Conservation (phyloP, 257 asterid species). For the Capsicum pubescens region DNA sequence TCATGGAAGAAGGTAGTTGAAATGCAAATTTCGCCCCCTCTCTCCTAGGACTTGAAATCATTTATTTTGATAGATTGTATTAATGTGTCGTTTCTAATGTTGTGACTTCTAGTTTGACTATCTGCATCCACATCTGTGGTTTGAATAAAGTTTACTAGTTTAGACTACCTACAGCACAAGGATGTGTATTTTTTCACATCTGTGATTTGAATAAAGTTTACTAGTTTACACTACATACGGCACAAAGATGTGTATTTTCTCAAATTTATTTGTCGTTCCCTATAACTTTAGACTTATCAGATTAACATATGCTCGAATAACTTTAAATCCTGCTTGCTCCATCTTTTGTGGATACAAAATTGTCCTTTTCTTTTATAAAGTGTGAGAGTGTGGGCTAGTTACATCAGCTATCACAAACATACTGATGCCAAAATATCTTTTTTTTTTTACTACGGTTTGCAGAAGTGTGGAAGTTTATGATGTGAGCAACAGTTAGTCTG, state of each 20-base stretch:
- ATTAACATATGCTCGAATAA: neutral
- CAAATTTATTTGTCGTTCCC: neutral
- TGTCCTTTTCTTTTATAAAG: too few relatives aligned
- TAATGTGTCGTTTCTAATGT: neutral
- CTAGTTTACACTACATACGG: neutral
- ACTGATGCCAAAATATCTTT: too few relatives aligned
- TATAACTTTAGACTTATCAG: neutral
- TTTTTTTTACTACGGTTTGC: too few relatives aligned
- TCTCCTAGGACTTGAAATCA: constrained; percentile 8
- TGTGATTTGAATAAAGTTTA: neutral
- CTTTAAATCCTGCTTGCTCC: neutral
- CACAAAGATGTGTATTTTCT: neutral
- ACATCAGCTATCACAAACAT: too few relatives aligned
- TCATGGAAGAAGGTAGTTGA: constrained; percentile 79
- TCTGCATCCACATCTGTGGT: neutral
- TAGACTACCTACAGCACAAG: neutral
- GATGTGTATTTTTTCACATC: neutral
- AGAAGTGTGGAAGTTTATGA: too few relatives aligned
- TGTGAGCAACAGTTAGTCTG: too few relatives aligned
- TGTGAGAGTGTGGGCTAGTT: too few relatives aligned
- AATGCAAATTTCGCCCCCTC: constrained; percentile 59
- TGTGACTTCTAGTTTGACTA: neutral
- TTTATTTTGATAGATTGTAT: neutral
- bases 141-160: neutral
- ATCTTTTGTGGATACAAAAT: too few relatives aligned